These are phyloP conservation scores for Eucalyptus tenuipes DNA, from an alignment of 345 rosid species.

Conservation along the genomic window DNA sequence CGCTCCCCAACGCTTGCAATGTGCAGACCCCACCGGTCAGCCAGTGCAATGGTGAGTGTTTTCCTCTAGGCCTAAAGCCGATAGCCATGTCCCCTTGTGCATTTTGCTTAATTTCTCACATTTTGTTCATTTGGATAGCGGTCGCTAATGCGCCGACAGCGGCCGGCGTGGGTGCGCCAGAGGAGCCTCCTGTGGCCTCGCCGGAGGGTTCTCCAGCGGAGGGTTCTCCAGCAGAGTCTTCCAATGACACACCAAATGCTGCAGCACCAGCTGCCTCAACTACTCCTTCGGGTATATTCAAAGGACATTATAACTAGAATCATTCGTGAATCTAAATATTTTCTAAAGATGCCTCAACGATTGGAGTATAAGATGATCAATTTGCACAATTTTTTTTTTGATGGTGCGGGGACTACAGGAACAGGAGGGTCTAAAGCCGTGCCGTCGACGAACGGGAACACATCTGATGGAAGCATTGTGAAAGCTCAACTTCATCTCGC, in stretches of 20 bases:
- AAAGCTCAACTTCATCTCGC: not conserved
- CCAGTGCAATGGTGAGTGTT: conserved; percentile 8
- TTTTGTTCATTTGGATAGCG: not conserved
- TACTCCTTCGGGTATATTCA: conserved; percentile 4
- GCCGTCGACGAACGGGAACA: not conserved
- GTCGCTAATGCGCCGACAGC: conserved; percentile 10
- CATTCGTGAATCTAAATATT: not conserved
- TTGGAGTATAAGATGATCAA: not conserved
- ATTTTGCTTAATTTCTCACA: not conserved
- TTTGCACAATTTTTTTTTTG: not conserved
- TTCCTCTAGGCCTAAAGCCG: not conserved
- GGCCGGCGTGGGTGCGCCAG: not conserved
- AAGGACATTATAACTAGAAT: not conserved
- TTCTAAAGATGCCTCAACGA: not conserved
- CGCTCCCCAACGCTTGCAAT: conserved; percentile 3
- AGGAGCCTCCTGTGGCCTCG: not conserved
- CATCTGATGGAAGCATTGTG: conserved; percentile 4
- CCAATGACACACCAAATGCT: conserved; percentile 2
- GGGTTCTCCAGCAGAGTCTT: conserved; percentile 4
- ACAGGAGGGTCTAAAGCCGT: conserved; percentile 13
- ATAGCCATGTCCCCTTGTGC: conserved; percentile 4
- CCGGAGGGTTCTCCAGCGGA: conserved; percentile 2
- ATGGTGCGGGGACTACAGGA: not conserved
- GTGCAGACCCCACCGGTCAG: not conserved
- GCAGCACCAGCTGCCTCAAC: conserved; percentile 8